phyloP scores from a whole-genome alignment of 2,329 filamentous ascomycete species.

The Lecanosticta acicola region DNA sequence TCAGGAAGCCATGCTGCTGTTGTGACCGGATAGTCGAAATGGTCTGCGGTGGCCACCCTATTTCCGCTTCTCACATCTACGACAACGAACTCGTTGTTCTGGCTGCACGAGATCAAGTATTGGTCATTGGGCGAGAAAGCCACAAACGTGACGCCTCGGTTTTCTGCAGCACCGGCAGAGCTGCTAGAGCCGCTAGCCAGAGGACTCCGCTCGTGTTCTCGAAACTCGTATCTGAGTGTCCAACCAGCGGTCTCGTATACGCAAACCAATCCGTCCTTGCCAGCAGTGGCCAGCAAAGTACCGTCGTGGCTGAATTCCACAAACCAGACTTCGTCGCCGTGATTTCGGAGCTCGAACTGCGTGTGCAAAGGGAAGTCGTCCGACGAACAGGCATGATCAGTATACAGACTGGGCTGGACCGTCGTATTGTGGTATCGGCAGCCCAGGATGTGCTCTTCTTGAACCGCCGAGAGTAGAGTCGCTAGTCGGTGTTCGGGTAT shows the following conservation, averaged over 20 bases:
- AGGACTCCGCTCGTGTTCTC: slow-evolving; percentile 27
- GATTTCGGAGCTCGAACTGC: slow-evolving; percentile 63
- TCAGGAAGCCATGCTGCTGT: slow-evolving; percentile 85
- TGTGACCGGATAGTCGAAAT: slow-evolving; percentile 78
- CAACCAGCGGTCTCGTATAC: slow-evolving; percentile 78
- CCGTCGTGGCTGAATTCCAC: slow-evolving; percentile 87
- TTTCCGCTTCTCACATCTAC: slow-evolving; percentile 43
- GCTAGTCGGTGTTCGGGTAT: slow-evolving; percentile 87
- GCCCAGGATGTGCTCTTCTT: slow-evolving; percentile 71
- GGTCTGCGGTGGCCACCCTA: slow-evolving; percentile 58
- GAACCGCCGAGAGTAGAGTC: slow-evolving; percentile 73
- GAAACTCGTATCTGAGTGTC: slow-evolving; percentile 49
- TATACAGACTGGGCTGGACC: slow-evolving; percentile 74
- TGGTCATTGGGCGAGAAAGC: slow-evolving; percentile 90
- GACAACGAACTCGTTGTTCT: slow-evolving; percentile 33
- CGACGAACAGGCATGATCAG: slow-evolving; percentile 77
- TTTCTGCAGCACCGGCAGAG: slow-evolving; percentile 13
- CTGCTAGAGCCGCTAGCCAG: slow-evolving; percentile 10
- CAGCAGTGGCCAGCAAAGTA: slow-evolving; percentile 72
- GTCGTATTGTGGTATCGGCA: slow-evolving; percentile 87
- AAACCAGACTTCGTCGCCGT: slow-evolving; percentile 84
- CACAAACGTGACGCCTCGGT: slow-evolving; percentile 65
- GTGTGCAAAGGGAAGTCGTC: slow-evolving; percentile 71
- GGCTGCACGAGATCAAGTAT: slow-evolving; percentile 73
- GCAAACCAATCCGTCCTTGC: slow-evolving; percentile 66